Evolutionary conservation across 148 eudicot species (phyloP).

Genomic region (Heliamphora exappendiculata): DNA sequence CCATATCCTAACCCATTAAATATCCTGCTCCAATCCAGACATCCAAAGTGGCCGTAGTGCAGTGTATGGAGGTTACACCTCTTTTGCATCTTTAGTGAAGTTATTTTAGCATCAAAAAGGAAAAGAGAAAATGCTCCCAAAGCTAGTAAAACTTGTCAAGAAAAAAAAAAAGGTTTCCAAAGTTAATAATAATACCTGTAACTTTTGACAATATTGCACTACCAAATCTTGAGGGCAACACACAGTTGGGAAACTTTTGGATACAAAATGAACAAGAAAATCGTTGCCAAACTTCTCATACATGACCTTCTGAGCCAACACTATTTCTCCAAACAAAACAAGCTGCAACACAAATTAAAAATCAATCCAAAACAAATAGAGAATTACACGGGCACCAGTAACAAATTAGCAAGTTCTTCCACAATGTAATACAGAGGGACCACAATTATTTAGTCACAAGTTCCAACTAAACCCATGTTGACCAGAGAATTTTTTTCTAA

Average conservation of each 20-base stretch:
- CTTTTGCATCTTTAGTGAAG: background rate
- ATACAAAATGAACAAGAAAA: slow-evolving; percentile 58
- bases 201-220: slow-evolving; percentile 76
- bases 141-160: background rate
- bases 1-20: background rate
- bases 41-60: background rate
- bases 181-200: slow-evolving; percentile 48
- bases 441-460: background rate
- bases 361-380: background rate
- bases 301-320: slow-evolving; percentile 87
- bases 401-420: background rate
- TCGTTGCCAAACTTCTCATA: slow-evolving; percentile 86
- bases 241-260: slow-evolving; percentile 56
- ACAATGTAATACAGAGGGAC: background rate
- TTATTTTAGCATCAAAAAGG: background rate
- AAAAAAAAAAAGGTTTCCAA: background rate
- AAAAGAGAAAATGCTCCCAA: background rate
- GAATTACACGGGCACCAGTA: background rate
- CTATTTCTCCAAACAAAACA: slow-evolving; percentile 75
- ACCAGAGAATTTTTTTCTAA: background rate
- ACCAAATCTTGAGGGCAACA: slow-evolving; percentile 86
- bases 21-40: background rate
- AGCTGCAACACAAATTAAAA: slow-evolving; percentile 40
- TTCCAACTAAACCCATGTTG: background rate
- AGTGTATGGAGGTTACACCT: background rate